Conservation (phyloP, 2,329 filamentous ascomycete genomes). For the Biscogniauxia sp. region DNA sequence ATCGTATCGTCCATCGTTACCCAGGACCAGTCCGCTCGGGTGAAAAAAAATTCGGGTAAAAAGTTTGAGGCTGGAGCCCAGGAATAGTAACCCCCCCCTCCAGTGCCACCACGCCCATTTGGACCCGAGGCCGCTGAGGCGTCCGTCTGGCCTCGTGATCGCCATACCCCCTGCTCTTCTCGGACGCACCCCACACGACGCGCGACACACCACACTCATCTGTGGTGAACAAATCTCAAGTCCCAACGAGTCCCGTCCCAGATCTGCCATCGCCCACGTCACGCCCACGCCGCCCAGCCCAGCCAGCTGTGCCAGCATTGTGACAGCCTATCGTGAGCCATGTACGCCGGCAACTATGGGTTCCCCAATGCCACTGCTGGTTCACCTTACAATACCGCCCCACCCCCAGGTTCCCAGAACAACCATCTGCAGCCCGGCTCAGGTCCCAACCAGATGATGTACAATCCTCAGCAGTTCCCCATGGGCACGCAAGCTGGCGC, state of each 20-base stretch:
- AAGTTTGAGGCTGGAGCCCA: slow-evolving; percentile 10
- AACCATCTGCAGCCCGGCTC: slow-evolving; percentile 44
- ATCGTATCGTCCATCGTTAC: neutral
- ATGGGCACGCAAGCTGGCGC: slow-evolving; percentile 47
- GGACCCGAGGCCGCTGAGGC: slow-evolving; percentile 16
- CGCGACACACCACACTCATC: slow-evolving; percentile 26
- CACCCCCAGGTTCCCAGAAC: slow-evolving; percentile 42
- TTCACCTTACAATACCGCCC: slow-evolving; percentile 50
- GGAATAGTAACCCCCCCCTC: neutral
- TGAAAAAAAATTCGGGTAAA: slow-evolving; percentile 3
- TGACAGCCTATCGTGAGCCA: slow-evolving; percentile 39
- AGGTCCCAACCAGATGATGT: slow-evolving; percentile 51
- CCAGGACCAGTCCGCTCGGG: slow-evolving; percentile 11
- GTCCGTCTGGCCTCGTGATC: slow-evolving; percentile 24
- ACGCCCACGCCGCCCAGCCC: slow-evolving; percentile 25
- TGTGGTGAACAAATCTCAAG: slow-evolving; percentile 19
- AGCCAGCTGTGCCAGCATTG: slow-evolving; percentile 30
- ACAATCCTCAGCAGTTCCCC: slow-evolving; percentile 56
- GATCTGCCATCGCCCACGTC: slow-evolving; percentile 24
- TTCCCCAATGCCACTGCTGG: slow-evolving; percentile 50
- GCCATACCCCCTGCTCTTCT: slow-evolving; percentile 27
- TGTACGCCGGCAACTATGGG: slow-evolving; percentile 56
- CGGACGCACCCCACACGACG: slow-evolving; percentile 31
- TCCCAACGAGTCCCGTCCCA: slow-evolving; percentile 29
- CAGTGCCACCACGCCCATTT: slow-evolving; percentile 19